Base-by-base conservation (phyloP, 164 flowering plant genomes). In the Vitis cinerea region DNA sequence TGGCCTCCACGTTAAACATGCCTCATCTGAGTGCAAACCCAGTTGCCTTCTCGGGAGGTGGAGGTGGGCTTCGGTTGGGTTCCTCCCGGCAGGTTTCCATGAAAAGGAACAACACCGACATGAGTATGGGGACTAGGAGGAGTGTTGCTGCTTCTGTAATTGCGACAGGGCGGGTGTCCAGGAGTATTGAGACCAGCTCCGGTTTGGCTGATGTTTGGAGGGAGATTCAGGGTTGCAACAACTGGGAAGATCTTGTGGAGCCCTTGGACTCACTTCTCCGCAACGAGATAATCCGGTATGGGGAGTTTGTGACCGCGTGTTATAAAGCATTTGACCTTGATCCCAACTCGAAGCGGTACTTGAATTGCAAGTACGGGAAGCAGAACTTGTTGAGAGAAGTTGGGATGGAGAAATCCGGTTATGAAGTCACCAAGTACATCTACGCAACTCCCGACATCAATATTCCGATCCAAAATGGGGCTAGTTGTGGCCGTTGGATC, bases 311-410 rank as follows among this genome's bases (percentile, higher is more conserved):
- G 0, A 61, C 71, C 0, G 92, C 92, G 0, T 88, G 91, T 51
- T 92, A 92, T 77, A 79, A 90, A 56, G 95, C 90, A 0, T 92
- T 92, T 60, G 91, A 92, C 52, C 85, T 90, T 13, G 82, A 92
- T 60, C 84, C 92, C n/a, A 65, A 4, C 74, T 90, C 95, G 2
- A 87, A 78, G 47, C 72, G 93, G 1, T 87, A 86, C 87, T 68
- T 86, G 71, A 85, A 81, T 14, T 90, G 95, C 81, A 90, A 88
- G 85, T 90, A 83, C 50, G 91, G 92, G 11, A 87, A 80, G 77
- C 76, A 71, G 37, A 79, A 27, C 72, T 67, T 92, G 85, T 27
- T 92, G 3, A 54, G 10, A 16, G 79, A 80, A 69, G 87, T 84
- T 0, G 93, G 92, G 1, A 65, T 87, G 83, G 81, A 57, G 3